Evolutionary conservation across 768 basidiomycete species (phyloP).

Genomic region (Auricularia cornea): DNA sequence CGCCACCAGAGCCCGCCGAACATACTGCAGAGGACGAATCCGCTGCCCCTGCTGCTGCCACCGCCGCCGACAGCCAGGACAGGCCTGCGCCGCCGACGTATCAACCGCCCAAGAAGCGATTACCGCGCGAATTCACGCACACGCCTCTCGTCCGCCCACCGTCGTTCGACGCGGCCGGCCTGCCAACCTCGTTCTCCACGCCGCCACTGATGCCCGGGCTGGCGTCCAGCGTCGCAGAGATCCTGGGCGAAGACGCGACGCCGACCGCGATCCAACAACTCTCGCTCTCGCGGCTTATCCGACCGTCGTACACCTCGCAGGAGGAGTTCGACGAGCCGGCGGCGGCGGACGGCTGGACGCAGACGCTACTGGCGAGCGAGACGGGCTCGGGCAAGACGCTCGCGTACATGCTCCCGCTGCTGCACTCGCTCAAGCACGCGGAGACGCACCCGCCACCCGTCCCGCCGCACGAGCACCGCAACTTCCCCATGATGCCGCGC

Average conservation of each 20-base stretch:
- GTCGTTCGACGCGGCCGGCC: not conserved
- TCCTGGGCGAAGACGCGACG: slow-evolving; percentile 44
- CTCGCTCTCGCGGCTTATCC: slow-evolving; percentile 57
- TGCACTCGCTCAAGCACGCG: slow-evolving; percentile 65
- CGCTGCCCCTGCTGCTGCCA: not conserved
- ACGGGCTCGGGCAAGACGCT: slow-evolving; percentile 90
- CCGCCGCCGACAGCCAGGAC: not conserved
- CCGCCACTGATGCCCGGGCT: slow-evolving; percentile 66
- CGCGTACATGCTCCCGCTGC: slow-evolving; percentile 78
- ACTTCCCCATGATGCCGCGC: slow-evolving; percentile 50
- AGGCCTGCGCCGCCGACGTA: not conserved
- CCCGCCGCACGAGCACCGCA: slow-evolving; percentile 10
- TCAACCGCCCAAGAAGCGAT: not conserved
- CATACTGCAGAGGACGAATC: not conserved
- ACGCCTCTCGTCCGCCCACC: not conserved
- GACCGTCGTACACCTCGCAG: slow-evolving; percentile 6
- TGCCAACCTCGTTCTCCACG: slow-evolving; percentile 39
- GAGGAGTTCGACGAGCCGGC: not conserved
- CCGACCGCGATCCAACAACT: slow-evolving; percentile 79
- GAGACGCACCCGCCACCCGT: slow-evolving; percentile 31
- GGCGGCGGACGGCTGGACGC: slow-evolving; percentile 11
- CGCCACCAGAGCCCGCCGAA: not conserved
- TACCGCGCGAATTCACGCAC: not conserved
- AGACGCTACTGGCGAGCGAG: slow-evolving; percentile 73
- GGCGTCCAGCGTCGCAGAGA: slow-evolving; percentile 44